Evolutionary conservation across 495 filamentous ascomycete species (phyloP).

Genomic region (Daldinia decipiens): DNA sequence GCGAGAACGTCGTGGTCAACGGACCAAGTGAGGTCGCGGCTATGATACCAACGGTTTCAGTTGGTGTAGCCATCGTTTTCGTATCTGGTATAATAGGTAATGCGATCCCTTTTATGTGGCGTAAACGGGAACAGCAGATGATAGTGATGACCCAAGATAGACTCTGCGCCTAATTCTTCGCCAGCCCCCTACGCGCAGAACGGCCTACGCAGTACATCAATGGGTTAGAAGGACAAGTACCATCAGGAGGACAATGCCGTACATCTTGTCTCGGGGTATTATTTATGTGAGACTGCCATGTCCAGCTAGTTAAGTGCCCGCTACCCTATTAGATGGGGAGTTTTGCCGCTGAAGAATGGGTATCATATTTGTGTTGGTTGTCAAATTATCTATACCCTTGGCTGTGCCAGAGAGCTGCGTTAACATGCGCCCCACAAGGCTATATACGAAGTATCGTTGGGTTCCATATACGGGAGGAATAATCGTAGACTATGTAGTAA

Average conservation of each 20-base stretch:
- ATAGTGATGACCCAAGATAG: background rate
- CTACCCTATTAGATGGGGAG: constrained; percentile 8
- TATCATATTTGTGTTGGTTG: constrained; percentile 5
- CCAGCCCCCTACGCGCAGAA: background rate
- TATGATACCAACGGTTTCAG: background rate
- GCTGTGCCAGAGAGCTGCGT: constrained; percentile 19
- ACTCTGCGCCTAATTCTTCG: background rate
- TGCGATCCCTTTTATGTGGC: background rate
- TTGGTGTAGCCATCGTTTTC: constrained; percentile 1
- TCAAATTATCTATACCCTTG: background rate
- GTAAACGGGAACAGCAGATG: background rate
- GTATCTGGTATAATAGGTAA: background rate
- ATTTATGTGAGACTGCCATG: background rate
- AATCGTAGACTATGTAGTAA: background rate
- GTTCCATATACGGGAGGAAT: background rate
- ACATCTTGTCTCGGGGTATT: constrained; percentile 5
- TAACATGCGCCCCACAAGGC: background rate
- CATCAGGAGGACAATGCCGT: background rate
- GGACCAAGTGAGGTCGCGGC: constrained; percentile 10
- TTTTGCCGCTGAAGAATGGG: background rate
- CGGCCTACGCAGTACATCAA: background rate
- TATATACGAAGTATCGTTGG: background rate
- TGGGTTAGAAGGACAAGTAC: background rate
- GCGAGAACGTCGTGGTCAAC: constrained; percentile 20
- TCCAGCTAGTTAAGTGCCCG: background rate